A percentile compares a stretch with the other conserved stretches of the same genome.
Conservation (phyloP, 345 rosid species). For the Firmiana major region DNA sequence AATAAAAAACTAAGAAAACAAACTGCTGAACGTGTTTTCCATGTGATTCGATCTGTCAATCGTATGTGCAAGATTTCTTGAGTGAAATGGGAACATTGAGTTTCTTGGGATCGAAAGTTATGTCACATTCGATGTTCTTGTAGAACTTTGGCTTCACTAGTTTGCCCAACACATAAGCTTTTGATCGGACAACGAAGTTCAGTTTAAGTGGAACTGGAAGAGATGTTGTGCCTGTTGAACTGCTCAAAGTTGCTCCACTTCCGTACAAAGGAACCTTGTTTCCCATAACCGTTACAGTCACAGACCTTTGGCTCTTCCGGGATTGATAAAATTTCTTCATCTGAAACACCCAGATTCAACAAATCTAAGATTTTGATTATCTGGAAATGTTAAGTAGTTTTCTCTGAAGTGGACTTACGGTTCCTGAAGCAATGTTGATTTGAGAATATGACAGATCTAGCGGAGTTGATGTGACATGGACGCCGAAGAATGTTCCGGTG, state of each 20-base stretch:
- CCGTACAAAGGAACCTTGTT: slow-evolving; percentile 83
- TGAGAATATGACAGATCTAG: slow-evolving; percentile 65
- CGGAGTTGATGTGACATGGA: slow-evolving; percentile 79
- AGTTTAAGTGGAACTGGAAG: slow-evolving; percentile 62
- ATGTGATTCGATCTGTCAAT: background rate
- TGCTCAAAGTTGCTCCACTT: slow-evolving; percentile 65
- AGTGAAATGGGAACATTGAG: slow-evolving; percentile 57
- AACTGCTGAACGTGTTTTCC: background rate
- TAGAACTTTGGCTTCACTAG: slow-evolving; percentile 79
- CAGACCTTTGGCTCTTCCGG: slow-evolving; percentile 72
- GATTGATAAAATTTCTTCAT: slow-evolving; percentile 71
- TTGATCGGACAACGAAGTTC: slow-evolving; percentile 56
- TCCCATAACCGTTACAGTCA: slow-evolving; percentile 48
- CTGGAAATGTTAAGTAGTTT: too few species aligned
- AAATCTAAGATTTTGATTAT: background rate
- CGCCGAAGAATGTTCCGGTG: slow-evolving; percentile 92
- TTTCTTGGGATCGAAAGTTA: slow-evolving; percentile 62
- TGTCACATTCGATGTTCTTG: slow-evolving; percentile 56
- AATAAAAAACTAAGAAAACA: background rate
- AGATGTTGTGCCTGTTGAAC: slow-evolving; percentile 46
- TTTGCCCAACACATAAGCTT: slow-evolving; percentile 84
- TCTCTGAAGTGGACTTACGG: slow-evolving; percentile 39
- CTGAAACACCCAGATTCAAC: slow-evolving; percentile 37
- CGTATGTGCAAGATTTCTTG: slow-evolving; percentile 65
- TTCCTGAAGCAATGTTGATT: slow-evolving; percentile 69